These are phyloP conservation scores for Nemania sp. DNA, from an alignment of 2,329 filamentous ascomycete genomes.

Conservation along the genomic window DNA sequence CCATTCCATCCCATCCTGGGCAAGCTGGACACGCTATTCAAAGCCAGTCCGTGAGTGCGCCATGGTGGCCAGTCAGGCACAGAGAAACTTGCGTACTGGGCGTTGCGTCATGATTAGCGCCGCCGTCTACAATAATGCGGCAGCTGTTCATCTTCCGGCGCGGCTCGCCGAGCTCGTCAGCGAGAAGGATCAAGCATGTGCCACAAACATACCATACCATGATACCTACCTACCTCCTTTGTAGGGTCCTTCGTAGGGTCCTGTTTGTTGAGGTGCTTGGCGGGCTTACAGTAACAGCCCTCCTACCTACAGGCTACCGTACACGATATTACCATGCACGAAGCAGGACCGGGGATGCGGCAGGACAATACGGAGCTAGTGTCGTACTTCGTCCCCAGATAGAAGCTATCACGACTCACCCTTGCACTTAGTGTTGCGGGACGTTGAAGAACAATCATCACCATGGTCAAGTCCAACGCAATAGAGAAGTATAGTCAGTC, in stretches of 20 bases:
- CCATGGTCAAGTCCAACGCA: slow-evolving; percentile 6
- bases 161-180: slow-evolving; percentile 19
- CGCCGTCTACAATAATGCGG: slow-evolving; percentile 18
- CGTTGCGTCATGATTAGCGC: slow-evolving; percentile 37
- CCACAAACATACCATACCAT: background rate
- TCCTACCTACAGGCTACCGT: background rate
- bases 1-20: background rate
- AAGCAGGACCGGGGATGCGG: background rate
- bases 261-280: slow-evolving; percentile 3
- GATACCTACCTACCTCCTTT: background rate
- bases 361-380: background rate
- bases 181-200: background rate
- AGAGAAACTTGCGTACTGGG: slow-evolving; percentile 6
- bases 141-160: slow-evolving; percentile 32
- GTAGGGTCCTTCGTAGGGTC: no score
- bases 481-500: background rate
- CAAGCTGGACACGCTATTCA: slow-evolving; percentile 9
- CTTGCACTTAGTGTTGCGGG: slow-evolving; percentile 2
- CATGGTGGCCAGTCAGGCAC: slow-evolving; percentile 7
- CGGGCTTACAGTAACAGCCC: background rate
- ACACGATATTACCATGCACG: background rate
- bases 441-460: slow-evolving; percentile 7
- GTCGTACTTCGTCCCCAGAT: background rate
- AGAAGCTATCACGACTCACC: slow-evolving; percentile 9
- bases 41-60: slow-evolving; percentile 2